Percentiles rank a stretch among this genome's conserved stretches.
phyloP scores from a whole-genome alignment of 176 grass and related monocot species.

The Secale cereale region DNA sequence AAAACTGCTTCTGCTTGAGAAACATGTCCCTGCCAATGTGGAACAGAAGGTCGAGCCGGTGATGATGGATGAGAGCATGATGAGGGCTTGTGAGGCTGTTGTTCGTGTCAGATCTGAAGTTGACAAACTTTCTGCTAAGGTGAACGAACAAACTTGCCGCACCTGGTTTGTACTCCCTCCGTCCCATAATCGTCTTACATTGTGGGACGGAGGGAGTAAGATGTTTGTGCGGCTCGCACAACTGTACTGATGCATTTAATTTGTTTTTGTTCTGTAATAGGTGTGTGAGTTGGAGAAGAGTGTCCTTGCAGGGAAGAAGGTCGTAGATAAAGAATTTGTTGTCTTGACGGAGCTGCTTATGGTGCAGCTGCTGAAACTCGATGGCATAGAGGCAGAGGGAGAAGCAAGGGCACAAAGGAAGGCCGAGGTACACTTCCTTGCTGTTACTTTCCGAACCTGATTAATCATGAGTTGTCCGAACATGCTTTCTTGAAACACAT shows the following conservation, averaged over 20 bases:
- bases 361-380: slow-evolving; percentile 82
- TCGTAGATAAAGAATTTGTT: slow-evolving; percentile 73
- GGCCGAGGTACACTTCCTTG: slow-evolving; percentile 54
- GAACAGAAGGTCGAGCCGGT: slow-evolving; percentile 51
- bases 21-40: slow-evolving; percentile 39
- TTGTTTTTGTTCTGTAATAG: slow-evolving; percentile 34
- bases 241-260: not conserved
- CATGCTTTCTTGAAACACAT: not conserved
- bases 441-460: not conserved
- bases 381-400: slow-evolving; percentile 86
- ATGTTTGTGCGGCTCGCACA: not conserved
- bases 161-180: not conserved
- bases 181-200: too few relatives aligned
- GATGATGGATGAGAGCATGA: slow-evolving; percentile 57
- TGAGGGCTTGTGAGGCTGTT: slow-evolving; percentile 65
- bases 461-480: not conserved
- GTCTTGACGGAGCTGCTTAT: slow-evolving; percentile 88
- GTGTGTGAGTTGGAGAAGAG: slow-evolving; percentile 71
- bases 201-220: not conserved
- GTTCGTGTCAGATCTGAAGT: slow-evolving; percentile 69
- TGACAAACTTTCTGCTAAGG: slow-evolving; percentile 70
- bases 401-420: slow-evolving; percentile 83
- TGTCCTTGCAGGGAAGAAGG: slow-evolving; percentile 54
- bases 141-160: slow-evolving; percentile 19
- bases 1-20: slow-evolving; percentile 78